Percentiles rank a stretch among this genome's conserved stretches.
Conservation (phyloP, 805 yeast species). For the Candida coleopterorum region DNA sequence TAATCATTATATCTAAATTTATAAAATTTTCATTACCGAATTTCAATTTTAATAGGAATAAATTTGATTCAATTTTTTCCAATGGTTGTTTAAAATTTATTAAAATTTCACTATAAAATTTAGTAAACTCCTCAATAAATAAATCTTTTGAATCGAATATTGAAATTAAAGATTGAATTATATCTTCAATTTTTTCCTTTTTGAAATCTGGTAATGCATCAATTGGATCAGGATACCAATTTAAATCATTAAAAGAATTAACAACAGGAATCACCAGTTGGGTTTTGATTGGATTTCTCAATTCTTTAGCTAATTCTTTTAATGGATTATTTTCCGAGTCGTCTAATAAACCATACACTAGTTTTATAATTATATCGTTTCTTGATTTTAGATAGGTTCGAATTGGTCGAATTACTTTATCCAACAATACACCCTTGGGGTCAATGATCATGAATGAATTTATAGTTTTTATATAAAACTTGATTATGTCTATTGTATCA, state of each 20-base stretch:
- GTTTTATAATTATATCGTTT: slow-evolving; percentile 62
- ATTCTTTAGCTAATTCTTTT: slow-evolving; percentile 50
- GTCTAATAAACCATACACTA: slow-evolving; percentile 69
- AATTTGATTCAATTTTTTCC: slow-evolving; percentile 33
- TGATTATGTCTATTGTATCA: slow-evolving; percentile 67
- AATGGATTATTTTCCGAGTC: slow-evolving; percentile 37
- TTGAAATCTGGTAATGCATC: slow-evolving; percentile 87
- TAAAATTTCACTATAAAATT: slow-evolving; percentile 54
- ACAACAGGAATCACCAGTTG: slow-evolving; percentile 10
- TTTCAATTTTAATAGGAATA: slow-evolving; percentile 53
- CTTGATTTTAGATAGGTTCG: slow-evolving; percentile 66
- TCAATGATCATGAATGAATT: slow-evolving; percentile 72
- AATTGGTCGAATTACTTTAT: slow-evolving; percentile 73
- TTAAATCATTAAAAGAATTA: slow-evolving; percentile 38
- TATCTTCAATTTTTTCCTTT: slow-evolving; percentile 55
- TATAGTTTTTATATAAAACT: slow-evolving; percentile 66
- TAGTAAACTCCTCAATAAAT: slow-evolving; percentile 61
- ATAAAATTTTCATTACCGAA: slow-evolving; percentile 66
- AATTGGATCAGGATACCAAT: slow-evolving; percentile 83
- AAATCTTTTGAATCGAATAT: slow-evolving; percentile 66
- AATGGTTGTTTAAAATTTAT: slow-evolving; percentile 39
- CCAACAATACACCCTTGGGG: slow-evolving; percentile 79
- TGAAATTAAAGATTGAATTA: slow-evolving; percentile 65
- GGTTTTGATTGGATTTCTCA: slow-evolving; percentile 25
- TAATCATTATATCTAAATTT: slow-evolving; percentile 78